Evolutionary conservation across 2,329 filamentous ascomycete genomes (phyloP), one percentile per base, ranked within the genome.

Genomic region (Penicillium freii): DNA sequence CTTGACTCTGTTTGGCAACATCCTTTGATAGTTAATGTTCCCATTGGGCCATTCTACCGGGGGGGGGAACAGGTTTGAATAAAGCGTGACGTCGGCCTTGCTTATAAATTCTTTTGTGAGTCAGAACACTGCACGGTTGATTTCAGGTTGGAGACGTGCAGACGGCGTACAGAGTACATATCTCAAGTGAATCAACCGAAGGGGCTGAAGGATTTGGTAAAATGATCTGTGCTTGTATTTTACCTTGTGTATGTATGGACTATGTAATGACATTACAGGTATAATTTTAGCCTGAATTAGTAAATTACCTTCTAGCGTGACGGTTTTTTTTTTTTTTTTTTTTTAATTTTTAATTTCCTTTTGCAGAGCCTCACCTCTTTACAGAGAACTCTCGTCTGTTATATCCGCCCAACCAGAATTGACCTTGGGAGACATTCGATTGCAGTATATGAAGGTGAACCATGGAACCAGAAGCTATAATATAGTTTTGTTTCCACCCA

Each of bases 1-100:
- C 42, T 56, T 53, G 36, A 53, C 54, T 56, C 9, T 9, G 54
- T 56, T 53, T 47, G 54, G 54, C 42, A 46, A 47, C 49, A 55
- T 7, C 38, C 38, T 36, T 21, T 4, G 33, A 21, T 23, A 42
- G 7, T 42, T 17, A 39, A 34, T 27, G 17, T 25, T 51, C 21
- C 29, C 13, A 54, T 54, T 50, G 45, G 21, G 17, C 13, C 11
- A 25, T 29, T 11, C 19, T n/a, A n/a, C n/a, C 17, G 9, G 11
- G 13, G 15, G 11, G 9, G 36, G 5, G 9, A 19, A 36, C 21
- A 34, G 21, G 21, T 31, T 47, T n/a, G 5, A 33, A 46, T 13
- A 36, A 23, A 36, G 45, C 23, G 23, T 23, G 23, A 23, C 23
- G 23, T 23, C 23, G 13, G 19, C 9, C n/a, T 40, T 40, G 2